Base-by-base conservation (phyloP, 2,329 filamentous ascomycete genomes). In the Pezizomycotina sp. region DNA sequence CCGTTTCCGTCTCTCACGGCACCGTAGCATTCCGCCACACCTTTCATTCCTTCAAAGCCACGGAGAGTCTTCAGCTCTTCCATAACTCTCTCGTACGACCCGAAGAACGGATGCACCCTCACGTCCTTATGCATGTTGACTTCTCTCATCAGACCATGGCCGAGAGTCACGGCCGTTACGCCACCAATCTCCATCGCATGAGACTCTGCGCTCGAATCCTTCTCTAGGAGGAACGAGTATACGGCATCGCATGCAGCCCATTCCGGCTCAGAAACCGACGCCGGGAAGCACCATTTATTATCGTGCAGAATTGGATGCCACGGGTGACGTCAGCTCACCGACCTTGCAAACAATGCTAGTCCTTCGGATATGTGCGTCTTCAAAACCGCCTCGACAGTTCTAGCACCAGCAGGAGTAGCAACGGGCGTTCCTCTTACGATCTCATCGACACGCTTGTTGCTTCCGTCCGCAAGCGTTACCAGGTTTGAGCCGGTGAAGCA, bases 191-290 rank as follows among this genome's bases (percentile, higher is more conserved):
- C 43, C 19, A 74, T 55, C 0, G 66, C 64, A 47, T 74, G 69
- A 0, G 64, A 62, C 5, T 60, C 58, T 0, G 53, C 27, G 34
- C 61, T 53, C 1, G 29, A 30, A 42, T 65, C 61, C 2, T 56
- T 56, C 52, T 69, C 59, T 12, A 75, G 54, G 12, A 74, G 50
- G 1, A 74, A 55, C 0, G 69, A 74, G 55, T 70, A 74, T 4
- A 74, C 58, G 2, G 52, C 51, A 0, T 69, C 68, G 0, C 68
- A 70, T 3, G 54, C 47, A 1, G 61, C 53, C 5, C 45, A 43
- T 2, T 48, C 33, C 0, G 35, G 19, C 7, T 52, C 46, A 0
- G 57, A 52, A 1, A 61, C 47, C 1, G 61, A 43, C 0, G 51
- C 58, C 0, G 68, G 68, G 45, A 69, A 70, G 0, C 40, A 46